Base-by-base conservation (phyloP, 805 yeast species). In the Nakazawaea siamensis region DNA sequence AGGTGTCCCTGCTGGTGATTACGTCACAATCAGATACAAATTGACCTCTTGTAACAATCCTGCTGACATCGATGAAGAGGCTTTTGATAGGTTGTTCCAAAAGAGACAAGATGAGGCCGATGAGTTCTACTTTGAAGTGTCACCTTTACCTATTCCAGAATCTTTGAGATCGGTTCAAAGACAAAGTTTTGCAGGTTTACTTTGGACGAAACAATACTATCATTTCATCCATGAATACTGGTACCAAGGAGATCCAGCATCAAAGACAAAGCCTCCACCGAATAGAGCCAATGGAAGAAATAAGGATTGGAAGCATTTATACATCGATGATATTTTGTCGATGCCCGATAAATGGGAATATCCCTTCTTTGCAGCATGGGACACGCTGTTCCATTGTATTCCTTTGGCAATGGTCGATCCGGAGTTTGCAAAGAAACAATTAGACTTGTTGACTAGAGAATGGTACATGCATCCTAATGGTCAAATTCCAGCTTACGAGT, bases 381-480 rank as follows among this genome's bases (percentile, higher is more conserved):
- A 87, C 57, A 80, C 94, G 4, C 94, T 95, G 0, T 87, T 87
- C 75, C 97, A 87, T 59, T 83, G 95, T 48, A 73, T 87, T 46
- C 95, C 97, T 10, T 61, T 87, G 43, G 90, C 95, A 4, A 83
- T 87, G 87, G 76, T 87, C 50, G 97, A 87, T 55, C 95, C 95
- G 2, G 85, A 73, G 37, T 87, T 84, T 61, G 94, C 96, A 24
- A 87, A 87, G 56, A 79, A 74, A 47, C 96, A 87, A 60, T 68
- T 87, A 46, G 94, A 81, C 53, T 62, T 87, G 38, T 63, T 87
- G 54, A 80, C 94, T 20, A 70, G 95, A 51, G 97, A 87, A 58
- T 87, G 96, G 96, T 87, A 87, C 54, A 85, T 86, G 94, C 95
- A 90, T 54, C 96, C 96, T 30, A 87, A 87, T 54, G 97, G 97